Evolutionary conservation across 2,329 filamentous ascomycete species (phyloP).

Genomic region (Claviceps monticola): DNA sequence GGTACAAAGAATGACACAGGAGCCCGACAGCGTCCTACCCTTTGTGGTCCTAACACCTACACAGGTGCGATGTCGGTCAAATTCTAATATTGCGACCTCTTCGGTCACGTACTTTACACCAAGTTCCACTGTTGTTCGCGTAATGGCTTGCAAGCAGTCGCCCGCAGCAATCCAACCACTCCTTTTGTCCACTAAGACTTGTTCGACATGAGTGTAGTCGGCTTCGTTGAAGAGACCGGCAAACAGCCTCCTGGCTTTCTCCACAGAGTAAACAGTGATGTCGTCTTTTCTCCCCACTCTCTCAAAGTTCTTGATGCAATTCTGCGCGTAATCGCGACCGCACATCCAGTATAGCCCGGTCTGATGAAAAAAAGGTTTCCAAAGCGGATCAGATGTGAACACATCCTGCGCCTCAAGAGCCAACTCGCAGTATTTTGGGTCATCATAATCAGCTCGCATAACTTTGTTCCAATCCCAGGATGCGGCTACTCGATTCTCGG

Average conservation of each 20-base stretch:
- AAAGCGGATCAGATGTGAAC: slow-evolving; percentile 44
- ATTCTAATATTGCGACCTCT: slow-evolving; percentile 32
- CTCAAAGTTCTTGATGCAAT: slow-evolving; percentile 40
- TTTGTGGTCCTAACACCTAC: slow-evolving; percentile 33
- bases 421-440: slow-evolving; percentile 48
- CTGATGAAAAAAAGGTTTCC: slow-evolving; percentile 42
- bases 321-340: slow-evolving; percentile 32
- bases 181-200: slow-evolving; percentile 45
- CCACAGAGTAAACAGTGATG: slow-evolving; percentile 29
- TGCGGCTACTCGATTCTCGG: slow-evolving; percentile 37
- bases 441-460: slow-evolving; percentile 54
- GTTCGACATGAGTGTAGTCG: slow-evolving; percentile 43
- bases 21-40: slow-evolving; percentile 31
- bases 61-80: slow-evolving; percentile 30
- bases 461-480: slow-evolving; percentile 66
- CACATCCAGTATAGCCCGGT: slow-evolving; percentile 46
- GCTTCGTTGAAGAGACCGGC: slow-evolving; percentile 45
- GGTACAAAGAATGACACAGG: slow-evolving; percentile 38
- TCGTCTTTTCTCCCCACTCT: slow-evolving; percentile 26
- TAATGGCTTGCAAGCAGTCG: slow-evolving; percentile 40
- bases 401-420: slow-evolving; percentile 51
- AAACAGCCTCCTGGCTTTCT: slow-evolving; percentile 35
- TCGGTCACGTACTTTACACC: slow-evolving; percentile 46
- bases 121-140: slow-evolving; percentile 33
- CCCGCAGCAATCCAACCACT: slow-evolving; percentile 53